These are phyloP conservation scores for Ascoidea tarda DNA, from an alignment of 805 yeast species.

Conservation along the genomic window DNA sequence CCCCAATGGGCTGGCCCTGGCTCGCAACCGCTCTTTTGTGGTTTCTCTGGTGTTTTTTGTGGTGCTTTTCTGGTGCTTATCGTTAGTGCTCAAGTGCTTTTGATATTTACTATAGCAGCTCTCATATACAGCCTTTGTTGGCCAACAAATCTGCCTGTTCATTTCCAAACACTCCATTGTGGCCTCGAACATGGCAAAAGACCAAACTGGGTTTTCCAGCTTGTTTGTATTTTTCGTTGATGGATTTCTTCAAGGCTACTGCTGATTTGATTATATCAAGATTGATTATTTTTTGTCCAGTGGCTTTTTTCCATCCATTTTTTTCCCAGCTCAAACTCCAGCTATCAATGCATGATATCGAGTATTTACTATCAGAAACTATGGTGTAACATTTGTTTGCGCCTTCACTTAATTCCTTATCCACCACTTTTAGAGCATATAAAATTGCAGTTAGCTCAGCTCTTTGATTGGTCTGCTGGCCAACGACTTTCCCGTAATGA, in stretches of 20 bases:
- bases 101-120: neutral
- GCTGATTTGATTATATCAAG: slow-evolving; percentile 31
- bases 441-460: slow-evolving; percentile 66
- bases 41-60: no score
- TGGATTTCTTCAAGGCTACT: slow-evolving; percentile 21
- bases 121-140: neutral
- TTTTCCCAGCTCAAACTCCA: slow-evolving; percentile 47
- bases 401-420: slow-evolving; percentile 17
- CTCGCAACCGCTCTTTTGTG: no score
- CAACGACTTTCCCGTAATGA: slow-evolving; percentile 34
- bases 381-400: slow-evolving; percentile 25
- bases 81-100: neutral
- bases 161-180: neutral
- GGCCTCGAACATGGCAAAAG: slow-evolving; percentile 11
- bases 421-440: slow-evolving; percentile 34
- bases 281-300: slow-evolving; percentile 34
- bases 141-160: neutral
- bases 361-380: slow-evolving; percentile 59
- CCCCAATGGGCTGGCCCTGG: neutral
- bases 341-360: slow-evolving; percentile 35
- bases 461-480: slow-evolving; percentile 58
- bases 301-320: slow-evolving; percentile 37
- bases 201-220: neutral
- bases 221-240: slow-evolving; percentile 17
- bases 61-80: no score